Base-by-base conservation (phyloP, 2,329 filamentous ascomycete species). In the Aureobasidium uvarum region DNA sequence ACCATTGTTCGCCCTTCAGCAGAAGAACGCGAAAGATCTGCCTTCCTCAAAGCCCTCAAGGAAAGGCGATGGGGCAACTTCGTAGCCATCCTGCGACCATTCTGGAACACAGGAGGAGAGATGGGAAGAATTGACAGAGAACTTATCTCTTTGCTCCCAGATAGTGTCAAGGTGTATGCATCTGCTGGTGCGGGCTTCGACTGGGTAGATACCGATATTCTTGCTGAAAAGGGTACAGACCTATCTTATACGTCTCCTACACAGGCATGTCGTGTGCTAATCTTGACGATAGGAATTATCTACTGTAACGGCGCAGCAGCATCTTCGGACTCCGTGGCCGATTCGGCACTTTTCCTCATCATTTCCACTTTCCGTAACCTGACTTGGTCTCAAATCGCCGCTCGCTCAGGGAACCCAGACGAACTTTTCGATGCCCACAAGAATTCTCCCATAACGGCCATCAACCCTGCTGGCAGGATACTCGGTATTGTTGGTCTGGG, bases 301-400 rank as follows among this genome's bases (percentile, higher is more conserved):
- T 92, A 91, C 77, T 91, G 89, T 80, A 91, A 92, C 76, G 84
- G 86, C 2, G 88, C 88, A 1, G 82, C 86, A 1, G 88, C 89
- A 0, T 88, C 87, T 41, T 87, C 87, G 7, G 89, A 92, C 71
- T 85, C 88, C 5, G 89, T 91, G 1, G 88, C 89, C 59, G 89
- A 92, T 74, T 85, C 89, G 67, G 85, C 87, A 20, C 80, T 90
- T 46, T 87, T 86, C 71, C 83, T 89, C 70, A 84, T 92, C 69
- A 83, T 92, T 58, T 84, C 84, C 10, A 86, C 85, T 16, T 92
- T 91, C 78, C 86, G 89, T 60, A 81, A 85, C 52, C 82, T 92
- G 14, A 81, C 85, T 1, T 90, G 87, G 84, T 87, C 84, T 68
- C 82, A 85, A 59, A 72, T 79, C 1, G 84, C 86, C 1, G 86